Evolutionary conservation across 257 asterid species (phyloP), one percentile per base, ranked within the genome.

Genomic region (Solanum microdontum): DNA sequence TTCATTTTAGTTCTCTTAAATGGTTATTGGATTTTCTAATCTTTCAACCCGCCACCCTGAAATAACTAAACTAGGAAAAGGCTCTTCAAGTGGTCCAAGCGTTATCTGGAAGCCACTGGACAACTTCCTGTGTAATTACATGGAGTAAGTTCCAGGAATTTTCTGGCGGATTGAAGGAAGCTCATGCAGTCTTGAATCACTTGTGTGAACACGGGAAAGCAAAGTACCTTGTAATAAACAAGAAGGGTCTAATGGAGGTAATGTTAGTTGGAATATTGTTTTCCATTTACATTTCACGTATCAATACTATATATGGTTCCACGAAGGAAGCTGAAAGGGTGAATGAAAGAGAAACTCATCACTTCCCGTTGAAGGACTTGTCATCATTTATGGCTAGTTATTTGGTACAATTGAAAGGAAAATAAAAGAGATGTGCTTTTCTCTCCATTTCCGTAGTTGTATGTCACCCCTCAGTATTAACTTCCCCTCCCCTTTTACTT

Each of bases 51-150:
- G 3, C 68, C 39, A 10, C 39, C 84, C 66, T 1, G 3, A 43
- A 43, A 8, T 28, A 28, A 80, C 3, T 15, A 10, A 75, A 39
- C 73, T 72, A 94, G 97, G 98, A 96, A 86, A 93, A 84, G 82
- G 91, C 95, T 87, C 89, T 87, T 73, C 90, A 92, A 91, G 96
- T 93, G 77, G 89, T 96, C 70, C 89, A 89, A 17, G 83, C 21
- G 76, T 88, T 96, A 87, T 92, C 96, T 33, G 94, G 94, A 87
- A 92, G 87, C 86, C 89, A 93, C 88, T 96, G 99, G 99, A 95
- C 96, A 10, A 58, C 90, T 85, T 92, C 94, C 7, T 95, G 98
- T 88, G 94, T 96, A 23, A 88, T 94, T 37, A 93, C 97, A 51
- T 89, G 93, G 94, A 88, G 32, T 6, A 96, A 92, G 90, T 94